phyloP scores from a whole-genome alignment of 768 basidiomycete species.

The Phanerodontia chrysosporium region DNA sequence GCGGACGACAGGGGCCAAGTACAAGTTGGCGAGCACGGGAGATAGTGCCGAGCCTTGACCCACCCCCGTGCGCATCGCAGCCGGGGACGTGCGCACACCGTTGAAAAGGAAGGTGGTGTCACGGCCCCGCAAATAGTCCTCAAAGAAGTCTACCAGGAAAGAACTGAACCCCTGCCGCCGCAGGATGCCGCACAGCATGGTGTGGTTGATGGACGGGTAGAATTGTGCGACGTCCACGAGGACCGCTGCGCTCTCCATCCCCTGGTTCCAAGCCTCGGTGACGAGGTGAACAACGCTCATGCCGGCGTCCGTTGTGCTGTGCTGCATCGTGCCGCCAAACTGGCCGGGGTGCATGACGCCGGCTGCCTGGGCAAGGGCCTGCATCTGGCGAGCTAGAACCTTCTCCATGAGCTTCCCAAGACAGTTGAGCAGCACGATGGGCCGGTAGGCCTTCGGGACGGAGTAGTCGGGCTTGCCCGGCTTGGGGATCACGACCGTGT shows the following conservation, averaged over 20 bases:
- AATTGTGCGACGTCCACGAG: conserved; percentile 17
- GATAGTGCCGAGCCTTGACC: conserved; percentile 17
- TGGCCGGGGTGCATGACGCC: conserved; percentile 13
- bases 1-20: conserved; percentile 9
- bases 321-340: conserved; percentile 15
- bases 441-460: conserved; percentile 22
- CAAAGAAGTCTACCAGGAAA: conserved; percentile 6
- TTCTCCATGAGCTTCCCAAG: conserved; percentile 22
- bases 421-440: conserved; percentile 21
- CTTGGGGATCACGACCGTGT: conserved; percentile 20
- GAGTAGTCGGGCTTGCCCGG: conserved; percentile 20
- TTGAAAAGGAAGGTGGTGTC: conserved; percentile 8
- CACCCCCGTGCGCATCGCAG: neutral
- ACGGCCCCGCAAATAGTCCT: conserved; percentile 6
- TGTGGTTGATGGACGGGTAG: conserved; percentile 16
- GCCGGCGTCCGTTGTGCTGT: conserved; percentile 16
- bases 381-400: conserved; percentile 13
- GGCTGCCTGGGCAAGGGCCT: conserved; percentile 11
- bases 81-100: neutral
- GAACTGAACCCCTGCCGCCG: conserved; percentile 9
- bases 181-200: neutral
- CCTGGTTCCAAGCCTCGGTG: neutral
- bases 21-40: conserved; percentile 11
- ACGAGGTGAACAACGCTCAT: conserved; percentile 12
- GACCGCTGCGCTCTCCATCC: conserved; percentile 3